Percentiles rank a stretch among this genome's conserved stretches.
phyloP scores from a whole-genome alignment of 2,329 filamentous ascomycete genomes.

The Chalara sp. region DNA sequence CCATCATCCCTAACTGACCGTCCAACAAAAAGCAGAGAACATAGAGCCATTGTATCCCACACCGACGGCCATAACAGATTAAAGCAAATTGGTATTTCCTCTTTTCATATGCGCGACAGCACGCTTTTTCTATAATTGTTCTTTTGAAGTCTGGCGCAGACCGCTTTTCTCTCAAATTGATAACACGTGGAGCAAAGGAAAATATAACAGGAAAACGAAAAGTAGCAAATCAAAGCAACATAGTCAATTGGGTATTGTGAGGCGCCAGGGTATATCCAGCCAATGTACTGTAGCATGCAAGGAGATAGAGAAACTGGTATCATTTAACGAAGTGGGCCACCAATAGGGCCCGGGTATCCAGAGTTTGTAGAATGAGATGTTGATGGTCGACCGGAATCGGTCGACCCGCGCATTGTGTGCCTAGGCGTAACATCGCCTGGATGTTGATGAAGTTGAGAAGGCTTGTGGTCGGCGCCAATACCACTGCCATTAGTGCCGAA shows the following conservation, averaged over 20 bases:
- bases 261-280: constrained; percentile 30
- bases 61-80: too few species aligned
- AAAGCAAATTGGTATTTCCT: constrained; percentile 29
- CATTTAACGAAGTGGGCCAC: constrained; percentile 67
- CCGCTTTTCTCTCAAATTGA: constrained; percentile 16
- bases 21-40: too few species aligned
- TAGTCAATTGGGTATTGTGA: constrained; percentile 26
- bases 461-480: constrained; percentile 51
- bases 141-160: constrained; percentile 15
- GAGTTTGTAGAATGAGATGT: constrained; percentile 93
- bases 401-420: constrained; percentile 76
- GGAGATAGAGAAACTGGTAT: constrained; percentile 23
- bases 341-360: constrained; percentile 91
- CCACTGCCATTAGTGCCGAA: constrained; percentile 51
- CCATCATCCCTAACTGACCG: too few species aligned
- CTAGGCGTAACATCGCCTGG: constrained; percentile 78
- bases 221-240: constrained; percentile 22
- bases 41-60: too few species aligned
- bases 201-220: constrained; percentile 16
- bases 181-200: constrained; percentile 5
- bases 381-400: constrained; percentile 85
- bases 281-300: constrained; percentile 22
- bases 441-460: constrained; percentile 50
- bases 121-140: constrained; percentile 22
- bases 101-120: constrained; percentile 16